Conservation (phyloP, 805 yeast genomes). For the Candida dajiaensis region DNA sequence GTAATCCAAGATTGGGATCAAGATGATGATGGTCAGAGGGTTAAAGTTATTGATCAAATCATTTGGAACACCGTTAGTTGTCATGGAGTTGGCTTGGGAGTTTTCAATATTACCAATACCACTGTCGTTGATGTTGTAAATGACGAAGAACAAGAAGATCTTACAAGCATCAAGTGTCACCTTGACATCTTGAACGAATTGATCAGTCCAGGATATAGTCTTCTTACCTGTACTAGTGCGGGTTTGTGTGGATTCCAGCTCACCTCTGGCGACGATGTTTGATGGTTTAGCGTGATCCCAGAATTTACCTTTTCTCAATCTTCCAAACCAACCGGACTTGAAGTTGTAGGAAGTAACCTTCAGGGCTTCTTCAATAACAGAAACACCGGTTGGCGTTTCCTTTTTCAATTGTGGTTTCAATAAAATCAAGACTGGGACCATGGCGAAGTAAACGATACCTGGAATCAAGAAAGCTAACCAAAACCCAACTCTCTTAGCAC, state of each 20-base stretch:
- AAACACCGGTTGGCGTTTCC: slow-evolving; percentile 26
- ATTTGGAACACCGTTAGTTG: slow-evolving; percentile 72
- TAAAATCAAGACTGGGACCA: slow-evolving; percentile 40
- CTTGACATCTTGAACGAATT: slow-evolving; percentile 66
- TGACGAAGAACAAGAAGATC: slow-evolving; percentile 64
- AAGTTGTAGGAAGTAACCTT: slow-evolving; percentile 36
- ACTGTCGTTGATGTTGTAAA: slow-evolving; percentile 70
- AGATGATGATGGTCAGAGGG: slow-evolving; percentile 69
- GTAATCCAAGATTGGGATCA: slow-evolving; percentile 66
- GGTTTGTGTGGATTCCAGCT: slow-evolving; percentile 12
- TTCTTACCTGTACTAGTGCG: slow-evolving; percentile 2
- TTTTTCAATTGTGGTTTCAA: slow-evolving; percentile 24
- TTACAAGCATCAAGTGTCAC: slow-evolving; percentile 66
- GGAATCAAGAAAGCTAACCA: slow-evolving; percentile 76
- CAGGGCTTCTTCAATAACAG: slow-evolving; percentile 38
- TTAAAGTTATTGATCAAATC: slow-evolving; percentile 74
- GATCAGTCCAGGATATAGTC: slow-evolving; percentile 50
- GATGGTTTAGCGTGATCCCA: slow-evolving; percentile 61
- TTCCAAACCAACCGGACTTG: slow-evolving; percentile 37
- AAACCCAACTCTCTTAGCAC: slow-evolving; percentile 60
- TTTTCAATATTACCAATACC: slow-evolving; percentile 42
- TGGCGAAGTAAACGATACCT: slow-evolving; percentile 49
- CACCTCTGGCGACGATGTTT: slow-evolving; percentile 38
- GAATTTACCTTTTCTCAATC: slow-evolving; percentile 34
- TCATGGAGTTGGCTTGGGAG: slow-evolving; percentile 65